A percentile compares a stretch with the other conserved stretches of the same genome.
phyloP scores from a whole-genome alignment of 1,284 basidiomycete species.

The Papiliotrema nemorosa region DNA sequence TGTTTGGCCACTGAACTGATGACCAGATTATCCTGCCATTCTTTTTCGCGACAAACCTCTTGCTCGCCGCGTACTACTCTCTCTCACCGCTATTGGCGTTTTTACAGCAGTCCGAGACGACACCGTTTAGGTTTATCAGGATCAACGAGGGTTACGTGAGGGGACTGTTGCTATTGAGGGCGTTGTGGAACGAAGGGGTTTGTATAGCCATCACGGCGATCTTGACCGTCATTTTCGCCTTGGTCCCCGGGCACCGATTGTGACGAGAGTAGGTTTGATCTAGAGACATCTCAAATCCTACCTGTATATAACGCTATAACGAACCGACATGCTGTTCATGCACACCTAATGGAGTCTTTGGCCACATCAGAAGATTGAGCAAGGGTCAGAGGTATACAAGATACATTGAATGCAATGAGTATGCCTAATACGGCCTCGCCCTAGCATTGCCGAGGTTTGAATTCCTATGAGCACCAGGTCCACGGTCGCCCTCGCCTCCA shows the following conservation, averaged over 20 bases:
- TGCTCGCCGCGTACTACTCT: slow-evolving; percentile 93
- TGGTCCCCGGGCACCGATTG: slow-evolving; percentile 42
- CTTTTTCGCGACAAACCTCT: slow-evolving; percentile 78
- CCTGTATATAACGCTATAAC: no score
- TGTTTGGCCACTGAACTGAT: not conserved
- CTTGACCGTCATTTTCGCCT: slow-evolving; percentile 42
- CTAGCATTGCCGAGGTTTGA: slow-evolving; percentile 46
- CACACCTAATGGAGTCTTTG: no score
- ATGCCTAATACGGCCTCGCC: slow-evolving; percentile 45
- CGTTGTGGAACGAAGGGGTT: slow-evolving; percentile 66
- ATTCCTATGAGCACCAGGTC: slow-evolving; percentile 59
- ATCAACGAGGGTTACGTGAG: slow-evolving; percentile 90
- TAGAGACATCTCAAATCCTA: no score
- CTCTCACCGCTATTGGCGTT: slow-evolving; percentile 73
- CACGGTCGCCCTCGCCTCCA: slow-evolving; percentile 55
- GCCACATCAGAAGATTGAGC: no score
- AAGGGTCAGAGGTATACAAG: no score
- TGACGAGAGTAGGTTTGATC: slow-evolving; percentile 9
- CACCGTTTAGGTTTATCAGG: slow-evolving; percentile 83
- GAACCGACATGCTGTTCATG: no score
- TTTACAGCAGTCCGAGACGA: slow-evolving; percentile 48
- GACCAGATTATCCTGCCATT: slow-evolving; percentile 88
- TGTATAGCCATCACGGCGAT: slow-evolving; percentile 36
- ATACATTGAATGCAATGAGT: no score
- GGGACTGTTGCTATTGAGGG: slow-evolving; percentile 79